Conservation (phyloP, 495 filamentous ascomycete genomes). For the Neurospora sp. region DNA sequence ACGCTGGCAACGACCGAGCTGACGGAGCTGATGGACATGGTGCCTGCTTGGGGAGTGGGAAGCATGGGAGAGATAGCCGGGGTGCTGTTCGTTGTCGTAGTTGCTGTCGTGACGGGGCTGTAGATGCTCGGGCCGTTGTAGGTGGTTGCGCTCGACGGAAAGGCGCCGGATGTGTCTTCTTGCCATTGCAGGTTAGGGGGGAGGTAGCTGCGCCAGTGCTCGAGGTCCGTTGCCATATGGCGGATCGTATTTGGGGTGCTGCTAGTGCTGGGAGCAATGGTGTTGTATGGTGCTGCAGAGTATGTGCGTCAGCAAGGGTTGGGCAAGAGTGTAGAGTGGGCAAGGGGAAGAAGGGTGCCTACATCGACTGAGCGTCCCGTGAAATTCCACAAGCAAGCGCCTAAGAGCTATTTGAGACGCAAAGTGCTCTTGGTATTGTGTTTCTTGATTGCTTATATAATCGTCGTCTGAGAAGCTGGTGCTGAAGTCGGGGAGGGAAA, state of each 20-base stretch:
- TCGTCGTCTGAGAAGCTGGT: slow-evolving; percentile 35
- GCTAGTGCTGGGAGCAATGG: background rate
- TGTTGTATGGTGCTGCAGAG: slow-evolving; percentile 3
- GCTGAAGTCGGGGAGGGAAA: slow-evolving; percentile 44
- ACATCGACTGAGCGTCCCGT: slow-evolving; percentile 40
- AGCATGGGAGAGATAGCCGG: background rate
- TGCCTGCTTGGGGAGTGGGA: background rate
- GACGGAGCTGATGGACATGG: background rate
- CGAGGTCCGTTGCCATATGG: slow-evolving; percentile 39
- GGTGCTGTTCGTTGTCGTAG: background rate
- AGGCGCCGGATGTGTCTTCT: slow-evolving; percentile 37
- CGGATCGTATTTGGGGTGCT: slow-evolving; percentile 27
- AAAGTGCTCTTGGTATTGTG: slow-evolving; percentile 46
- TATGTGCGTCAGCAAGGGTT: background rate
- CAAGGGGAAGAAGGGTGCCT: slow-evolving; percentile 5
- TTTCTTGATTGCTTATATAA: slow-evolving; percentile 37
- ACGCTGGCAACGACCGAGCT: background rate
- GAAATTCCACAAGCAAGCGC: slow-evolving; percentile 39
- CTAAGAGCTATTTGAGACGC: slow-evolving; percentile 48
- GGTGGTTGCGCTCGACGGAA: slow-evolving; percentile 11
- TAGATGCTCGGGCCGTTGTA: slow-evolving; percentile 13
- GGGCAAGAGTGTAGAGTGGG: background rate
- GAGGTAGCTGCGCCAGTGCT: slow-evolving; percentile 45
- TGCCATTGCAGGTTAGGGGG: slow-evolving; percentile 44
- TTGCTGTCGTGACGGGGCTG: slow-evolving; percentile 12